Conservation (phyloP, 257 asterid species). For the Solanum bukasovii region DNA sequence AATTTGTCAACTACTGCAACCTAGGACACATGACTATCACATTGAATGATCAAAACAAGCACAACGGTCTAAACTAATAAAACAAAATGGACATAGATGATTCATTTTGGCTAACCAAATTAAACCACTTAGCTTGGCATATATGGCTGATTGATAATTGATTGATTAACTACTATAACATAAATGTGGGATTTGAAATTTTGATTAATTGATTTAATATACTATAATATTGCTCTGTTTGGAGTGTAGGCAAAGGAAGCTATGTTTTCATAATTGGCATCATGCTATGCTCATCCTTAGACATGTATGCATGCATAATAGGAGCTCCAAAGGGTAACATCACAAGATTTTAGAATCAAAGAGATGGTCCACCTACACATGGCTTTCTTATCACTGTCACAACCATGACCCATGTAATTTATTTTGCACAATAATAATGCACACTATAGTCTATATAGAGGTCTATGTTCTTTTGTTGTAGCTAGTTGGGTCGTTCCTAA, state of each 20-base stretch:
- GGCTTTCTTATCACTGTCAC: conserved; percentile 21
- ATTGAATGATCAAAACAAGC: background rate
- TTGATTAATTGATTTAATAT: background rate
- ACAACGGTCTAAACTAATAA: background rate
- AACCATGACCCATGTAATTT: background rate
- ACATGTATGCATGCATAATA: background rate
- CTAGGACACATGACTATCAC: background rate
- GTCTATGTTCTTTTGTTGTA: background rate
- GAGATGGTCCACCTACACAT: conserved; percentile 35
- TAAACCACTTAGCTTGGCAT: conserved; percentile 11
- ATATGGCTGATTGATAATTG: background rate
- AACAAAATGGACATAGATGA: background rate
- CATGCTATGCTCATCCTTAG: background rate
- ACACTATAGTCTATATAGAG: background rate
- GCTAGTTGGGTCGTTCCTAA: background rate
- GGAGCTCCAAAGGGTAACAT: conserved; percentile 20
- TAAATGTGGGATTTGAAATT: background rate
- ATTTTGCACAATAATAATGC: background rate
- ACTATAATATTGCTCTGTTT: background rate
- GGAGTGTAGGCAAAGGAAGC: background rate
- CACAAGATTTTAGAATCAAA: conserved; percentile 52
- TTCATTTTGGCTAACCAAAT: background rate
- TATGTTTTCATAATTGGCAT: background rate
- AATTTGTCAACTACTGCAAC: background rate
- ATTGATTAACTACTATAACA: background rate